phyloP scores from a whole-genome alignment of 768 basidiomycete genomes.

The Russula compacta region DNA sequence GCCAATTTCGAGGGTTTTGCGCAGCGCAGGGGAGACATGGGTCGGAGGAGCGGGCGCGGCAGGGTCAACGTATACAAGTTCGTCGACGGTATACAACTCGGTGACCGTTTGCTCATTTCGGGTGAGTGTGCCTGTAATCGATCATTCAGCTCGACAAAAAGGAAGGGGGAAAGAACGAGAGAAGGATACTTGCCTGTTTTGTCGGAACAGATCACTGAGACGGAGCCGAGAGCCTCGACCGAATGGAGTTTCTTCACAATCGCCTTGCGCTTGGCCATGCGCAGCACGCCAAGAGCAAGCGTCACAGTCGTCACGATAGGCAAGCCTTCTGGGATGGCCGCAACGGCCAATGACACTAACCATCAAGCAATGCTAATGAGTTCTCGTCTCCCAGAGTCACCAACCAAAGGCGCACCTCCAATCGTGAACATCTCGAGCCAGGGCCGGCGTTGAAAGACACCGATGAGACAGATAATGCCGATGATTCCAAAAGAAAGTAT shows the following conservation, averaged over 20 bases:
- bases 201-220: conserved; percentile 97
- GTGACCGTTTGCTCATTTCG: conserved; percentile 95
- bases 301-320: conserved; percentile 98
- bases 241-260: conserved; percentile 97
- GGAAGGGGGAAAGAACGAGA: not conserved
- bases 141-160: not conserved
- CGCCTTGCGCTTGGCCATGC: conserved; percentile 91
- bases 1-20: conserved; percentile 72
- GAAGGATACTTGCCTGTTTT: conserved; percentile 82
- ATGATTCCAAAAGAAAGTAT: conserved; percentile 90
- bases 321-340: conserved; percentile 93
- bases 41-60: conserved; percentile 32
- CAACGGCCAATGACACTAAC: conserved; percentile 92
- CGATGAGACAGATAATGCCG: conserved; percentile 86
- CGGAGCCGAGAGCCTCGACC: conserved; percentile 87
- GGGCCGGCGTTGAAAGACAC: conserved; percentile 71
- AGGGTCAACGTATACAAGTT: conserved; percentile 58
- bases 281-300: conserved; percentile 83
- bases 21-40: conserved; percentile 53
- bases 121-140: conserved; percentile 65
- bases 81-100: conserved; percentile 82
- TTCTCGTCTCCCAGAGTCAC: not conserved
- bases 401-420: conserved; percentile 53
- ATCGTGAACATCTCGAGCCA: conserved; percentile 99
- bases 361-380: conserved; percentile 15